Conservation (phyloP, 129 eudicot species). For the Saussurea involucrata region DNA sequence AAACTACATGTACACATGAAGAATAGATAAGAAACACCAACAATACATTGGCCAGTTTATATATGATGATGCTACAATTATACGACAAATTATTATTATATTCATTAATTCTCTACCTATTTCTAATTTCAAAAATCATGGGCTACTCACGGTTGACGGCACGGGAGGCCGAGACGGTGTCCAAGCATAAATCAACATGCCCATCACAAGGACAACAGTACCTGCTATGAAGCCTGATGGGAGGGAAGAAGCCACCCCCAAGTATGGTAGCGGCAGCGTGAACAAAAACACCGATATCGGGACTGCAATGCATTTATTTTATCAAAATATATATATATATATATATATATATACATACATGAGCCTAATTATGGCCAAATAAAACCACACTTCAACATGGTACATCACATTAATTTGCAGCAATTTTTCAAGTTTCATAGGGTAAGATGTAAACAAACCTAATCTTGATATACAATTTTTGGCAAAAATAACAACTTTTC, state of each 20-base stretch:
- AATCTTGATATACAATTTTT: no score
- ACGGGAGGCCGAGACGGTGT: conserved; percentile 45
- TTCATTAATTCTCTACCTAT: conserved; percentile 1
- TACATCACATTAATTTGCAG: no score
- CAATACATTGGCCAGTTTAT: conserved; percentile 1
- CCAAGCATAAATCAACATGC: conserved; percentile 74
- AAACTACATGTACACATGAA: no score
- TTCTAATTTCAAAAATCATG: conserved; percentile 20
- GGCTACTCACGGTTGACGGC: conserved; percentile 21
- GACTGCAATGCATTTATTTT: conserved; percentile 43
- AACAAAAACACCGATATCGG: conserved; percentile 81
- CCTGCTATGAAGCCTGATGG: conserved; percentile 88
- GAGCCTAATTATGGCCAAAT: background rate
- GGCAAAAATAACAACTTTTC: no score
- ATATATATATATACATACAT: background rate
- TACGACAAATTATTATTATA: background rate
- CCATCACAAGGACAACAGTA: conserved; percentile 62
- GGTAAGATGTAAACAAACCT: background rate
- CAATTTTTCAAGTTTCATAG: background rate
- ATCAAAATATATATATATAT: background rate
- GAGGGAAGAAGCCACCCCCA: conserved; percentile 84
- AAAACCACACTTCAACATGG: no score
- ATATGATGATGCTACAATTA: background rate
- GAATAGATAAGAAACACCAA: conserved; percentile 19
- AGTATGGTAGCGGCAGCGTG: conserved; percentile 88